These are phyloP conservation scores for Herpetomonas muscarum DNA, from an alignment of 208 protist species.

Conservation along the genomic window DNA sequence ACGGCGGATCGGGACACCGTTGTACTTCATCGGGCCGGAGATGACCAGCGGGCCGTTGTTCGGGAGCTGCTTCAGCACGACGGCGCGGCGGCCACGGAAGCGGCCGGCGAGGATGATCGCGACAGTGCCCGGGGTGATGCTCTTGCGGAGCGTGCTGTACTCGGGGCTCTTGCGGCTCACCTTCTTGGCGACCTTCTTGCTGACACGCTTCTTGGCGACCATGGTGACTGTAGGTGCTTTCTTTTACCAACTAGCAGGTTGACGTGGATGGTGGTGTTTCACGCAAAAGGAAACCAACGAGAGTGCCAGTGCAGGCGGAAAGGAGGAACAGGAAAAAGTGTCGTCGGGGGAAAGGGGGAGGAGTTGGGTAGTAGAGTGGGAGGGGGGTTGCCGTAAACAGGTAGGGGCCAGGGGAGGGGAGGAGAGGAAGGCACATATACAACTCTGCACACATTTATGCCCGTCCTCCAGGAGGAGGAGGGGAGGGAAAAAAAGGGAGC, in stretches of 20 bases:
- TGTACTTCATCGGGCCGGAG: conserved; percentile 94
- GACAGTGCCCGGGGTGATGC: conserved; percentile 44
- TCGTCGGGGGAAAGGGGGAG: no score
- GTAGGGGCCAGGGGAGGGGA: neutral
- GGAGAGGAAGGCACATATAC: no score
- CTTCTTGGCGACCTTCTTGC: conserved; percentile 54
- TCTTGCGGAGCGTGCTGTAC: conserved; percentile 64
- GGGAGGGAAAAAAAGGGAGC: no score
- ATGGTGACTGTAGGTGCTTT: conserved; percentile 31
- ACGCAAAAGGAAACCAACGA: neutral
- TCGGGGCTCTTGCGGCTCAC: conserved; percentile 54
- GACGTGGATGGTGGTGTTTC: no score
- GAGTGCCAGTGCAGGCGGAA: neutral
- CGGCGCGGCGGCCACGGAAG: conserved; percentile 96
- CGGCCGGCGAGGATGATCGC: conserved; percentile 93
- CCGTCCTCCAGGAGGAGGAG: no score
- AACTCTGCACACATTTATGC: no score
- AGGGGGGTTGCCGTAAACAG: neutral
- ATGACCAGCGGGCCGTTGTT: conserved; percentile 95
- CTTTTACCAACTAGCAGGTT: conserved; percentile 28
- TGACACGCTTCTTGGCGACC: conserved; percentile 82
- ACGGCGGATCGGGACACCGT: conserved; percentile 98
- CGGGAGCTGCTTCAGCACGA: conserved; percentile 97
- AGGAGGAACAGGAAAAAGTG: no score
- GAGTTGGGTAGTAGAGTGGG: neutral